Conservation (phyloP, 2,329 filamentous ascomycete species). For the Metarhizium rileyi region DNA sequence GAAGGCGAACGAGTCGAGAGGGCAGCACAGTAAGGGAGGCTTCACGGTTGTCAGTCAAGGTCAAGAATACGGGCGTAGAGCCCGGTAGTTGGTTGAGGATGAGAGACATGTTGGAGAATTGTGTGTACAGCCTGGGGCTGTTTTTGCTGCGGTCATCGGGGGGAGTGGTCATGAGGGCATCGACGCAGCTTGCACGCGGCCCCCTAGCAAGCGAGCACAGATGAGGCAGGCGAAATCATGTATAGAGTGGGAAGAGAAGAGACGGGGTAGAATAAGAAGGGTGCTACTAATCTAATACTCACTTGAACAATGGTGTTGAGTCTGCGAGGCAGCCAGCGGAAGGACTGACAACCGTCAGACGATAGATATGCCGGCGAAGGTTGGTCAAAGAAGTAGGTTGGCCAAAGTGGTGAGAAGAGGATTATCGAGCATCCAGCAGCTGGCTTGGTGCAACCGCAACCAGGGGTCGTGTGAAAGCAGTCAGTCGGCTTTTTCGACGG, state of each 20-base stretch:
- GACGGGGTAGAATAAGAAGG: neutral
- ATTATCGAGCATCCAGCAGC: neutral
- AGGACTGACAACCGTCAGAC: conserved; percentile 3
- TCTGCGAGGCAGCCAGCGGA: neutral
- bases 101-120: neutral
- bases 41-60: neutral
- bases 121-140: too few relatives aligned
- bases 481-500: neutral
- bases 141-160: too few relatives aligned
- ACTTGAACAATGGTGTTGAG: neutral
- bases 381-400: neutral
- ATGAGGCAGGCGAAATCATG: too few relatives aligned
- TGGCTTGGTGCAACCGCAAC: neutral
- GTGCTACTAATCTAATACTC: neutral
- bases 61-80: neutral
- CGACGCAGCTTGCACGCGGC: too few relatives aligned
- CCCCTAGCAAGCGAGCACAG: too few relatives aligned
- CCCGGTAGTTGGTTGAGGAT: neutral
- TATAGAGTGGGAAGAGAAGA: neutral
- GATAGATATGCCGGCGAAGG: neutral
- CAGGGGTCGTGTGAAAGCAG: neutral
- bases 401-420: neutral
- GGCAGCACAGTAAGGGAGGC: neutral
- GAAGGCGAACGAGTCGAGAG: neutral
- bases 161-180: too few relatives aligned